Evolutionary conservation across 257 asterid species (phyloP).

Genomic region (Catharanthus roseus): DNA sequence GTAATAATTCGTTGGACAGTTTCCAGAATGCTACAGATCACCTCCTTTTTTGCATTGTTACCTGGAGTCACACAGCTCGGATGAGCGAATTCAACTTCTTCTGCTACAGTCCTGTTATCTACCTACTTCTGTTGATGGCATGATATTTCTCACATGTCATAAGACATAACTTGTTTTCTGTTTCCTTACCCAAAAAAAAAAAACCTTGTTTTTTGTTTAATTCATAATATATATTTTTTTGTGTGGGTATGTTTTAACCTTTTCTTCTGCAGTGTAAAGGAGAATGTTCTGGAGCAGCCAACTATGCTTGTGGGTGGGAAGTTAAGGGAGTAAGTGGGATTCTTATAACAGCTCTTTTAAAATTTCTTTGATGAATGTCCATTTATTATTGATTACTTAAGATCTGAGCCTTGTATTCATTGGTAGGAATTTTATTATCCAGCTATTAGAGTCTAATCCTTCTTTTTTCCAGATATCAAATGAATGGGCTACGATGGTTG

Average conservation of each 20-base stretch:
- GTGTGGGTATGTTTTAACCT: background rate
- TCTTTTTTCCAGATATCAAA: slow-evolving; percentile 71
- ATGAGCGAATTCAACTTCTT: background rate
- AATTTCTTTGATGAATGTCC: background rate
- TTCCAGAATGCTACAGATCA: slow-evolving; percentile 1
- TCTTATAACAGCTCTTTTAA: slow-evolving; percentile 5
- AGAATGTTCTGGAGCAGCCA: slow-evolving; percentile 76
- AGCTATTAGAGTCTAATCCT: slow-evolving; percentile 17
- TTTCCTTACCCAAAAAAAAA: too few relatives aligned
- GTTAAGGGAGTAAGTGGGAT: slow-evolving; percentile 79
- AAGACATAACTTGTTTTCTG: background rate
- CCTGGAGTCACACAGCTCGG: background rate
- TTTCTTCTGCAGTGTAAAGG: slow-evolving; percentile 68
- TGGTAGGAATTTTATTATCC: slow-evolving; percentile 4
- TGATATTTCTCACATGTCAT: background rate
- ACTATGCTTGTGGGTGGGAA: slow-evolving; percentile 74
- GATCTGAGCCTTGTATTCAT: slow-evolving; percentile 11
- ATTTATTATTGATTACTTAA: background rate
- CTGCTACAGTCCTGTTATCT: background rate
- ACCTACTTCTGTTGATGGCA: background rate
- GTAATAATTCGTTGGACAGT: slow-evolving; percentile 34
- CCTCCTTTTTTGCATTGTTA: slow-evolving; percentile 4
- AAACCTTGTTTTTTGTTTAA: too few relatives aligned
- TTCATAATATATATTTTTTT: background rate
- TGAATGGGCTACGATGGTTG: slow-evolving; percentile 99